Percentiles rank a stretch among this genome's conserved stretches.
Conservation (phyloP, 805 yeast species). For the Kluyveromyces aestuarii region DNA sequence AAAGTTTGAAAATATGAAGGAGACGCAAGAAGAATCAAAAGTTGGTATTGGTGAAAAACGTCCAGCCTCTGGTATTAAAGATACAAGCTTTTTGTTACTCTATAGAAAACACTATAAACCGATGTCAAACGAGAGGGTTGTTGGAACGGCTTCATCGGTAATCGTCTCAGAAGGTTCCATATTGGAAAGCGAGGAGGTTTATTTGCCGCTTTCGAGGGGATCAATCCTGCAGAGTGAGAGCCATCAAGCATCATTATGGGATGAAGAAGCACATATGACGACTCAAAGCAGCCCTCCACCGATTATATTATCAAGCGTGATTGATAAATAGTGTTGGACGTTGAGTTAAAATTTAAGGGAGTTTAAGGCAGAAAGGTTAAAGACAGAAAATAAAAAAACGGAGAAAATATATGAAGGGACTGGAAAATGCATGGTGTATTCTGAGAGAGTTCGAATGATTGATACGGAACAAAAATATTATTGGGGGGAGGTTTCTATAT, state of each 20-base stretch:
- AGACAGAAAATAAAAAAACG: too few species aligned
- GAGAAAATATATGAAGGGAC: too few species aligned
- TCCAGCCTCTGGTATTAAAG: background rate
- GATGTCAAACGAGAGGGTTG: background rate
- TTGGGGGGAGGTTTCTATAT: background rate
- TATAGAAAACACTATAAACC: background rate
- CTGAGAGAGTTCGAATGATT: too few species aligned
- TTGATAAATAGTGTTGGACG: background rate
- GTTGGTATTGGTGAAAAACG: background rate
- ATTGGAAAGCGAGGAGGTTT: background rate
- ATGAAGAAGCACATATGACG: background rate
- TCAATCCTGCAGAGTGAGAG: conserved; percentile 2
- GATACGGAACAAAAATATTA: background rate
- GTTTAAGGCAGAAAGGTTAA: too few species aligned
- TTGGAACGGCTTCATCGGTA: background rate
- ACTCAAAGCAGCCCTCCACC: conserved; percentile 10
- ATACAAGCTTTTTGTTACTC: background rate
- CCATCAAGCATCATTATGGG: background rate
- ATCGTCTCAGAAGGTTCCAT: background rate
- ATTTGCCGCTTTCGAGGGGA: background rate
- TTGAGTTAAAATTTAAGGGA: too few species aligned
- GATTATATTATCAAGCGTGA: conserved; percentile 1
- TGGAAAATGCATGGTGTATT: too few species aligned
- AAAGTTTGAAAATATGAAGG: background rate
- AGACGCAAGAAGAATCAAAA: background rate